These are phyloP conservation scores for Persicaria maculosa DNA, from an alignment of 148 eudicot genomes.

Conservation along the genomic window DNA sequence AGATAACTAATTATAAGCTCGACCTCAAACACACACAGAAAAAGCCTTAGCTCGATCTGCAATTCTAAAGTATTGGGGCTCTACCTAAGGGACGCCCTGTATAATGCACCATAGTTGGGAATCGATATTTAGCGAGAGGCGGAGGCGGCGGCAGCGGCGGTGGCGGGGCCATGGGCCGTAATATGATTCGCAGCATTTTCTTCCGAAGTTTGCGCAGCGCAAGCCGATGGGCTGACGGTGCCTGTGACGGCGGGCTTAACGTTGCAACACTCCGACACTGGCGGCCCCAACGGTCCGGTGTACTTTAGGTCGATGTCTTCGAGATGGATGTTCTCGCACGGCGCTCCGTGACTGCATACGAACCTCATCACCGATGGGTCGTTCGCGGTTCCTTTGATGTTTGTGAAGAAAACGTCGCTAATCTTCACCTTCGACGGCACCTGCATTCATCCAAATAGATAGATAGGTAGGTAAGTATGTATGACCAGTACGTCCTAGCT, in stretches of 20 bases:
- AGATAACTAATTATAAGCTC: too few relatives aligned
- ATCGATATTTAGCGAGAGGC: too few relatives aligned
- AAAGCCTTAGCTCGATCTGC: too few relatives aligned
- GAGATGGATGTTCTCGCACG: slow-evolving; percentile 55
- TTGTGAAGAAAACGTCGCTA: slow-evolving; percentile 39
- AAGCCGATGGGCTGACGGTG: not conserved
- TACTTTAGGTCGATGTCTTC: slow-evolving; percentile 31
- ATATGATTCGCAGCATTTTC: not conserved
- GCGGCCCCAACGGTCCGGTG: slow-evolving; percentile 6
- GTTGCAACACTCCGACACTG: slow-evolving; percentile 7
- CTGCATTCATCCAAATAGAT: not conserved
- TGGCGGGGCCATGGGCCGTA: not conserved
- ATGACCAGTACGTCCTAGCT: not conserved
- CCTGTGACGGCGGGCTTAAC: not conserved
- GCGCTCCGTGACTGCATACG: slow-evolving; percentile 31
- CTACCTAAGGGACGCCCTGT: too few relatives aligned
- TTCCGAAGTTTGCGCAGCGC: not conserved
- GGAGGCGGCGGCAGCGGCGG: not conserved
- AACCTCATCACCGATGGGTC: slow-evolving; percentile 23
- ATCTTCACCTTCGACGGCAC: slow-evolving; percentile 44
- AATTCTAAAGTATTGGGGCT: too few relatives aligned
- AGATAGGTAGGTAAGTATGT: too few relatives aligned
- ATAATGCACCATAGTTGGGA: too few relatives aligned
- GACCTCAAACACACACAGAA: too few relatives aligned
- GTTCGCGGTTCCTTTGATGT: slow-evolving; percentile 46